Conservation (phyloP, 768 basidiomycete genomes). For the Rhodotorula sphaerocarpa region DNA sequence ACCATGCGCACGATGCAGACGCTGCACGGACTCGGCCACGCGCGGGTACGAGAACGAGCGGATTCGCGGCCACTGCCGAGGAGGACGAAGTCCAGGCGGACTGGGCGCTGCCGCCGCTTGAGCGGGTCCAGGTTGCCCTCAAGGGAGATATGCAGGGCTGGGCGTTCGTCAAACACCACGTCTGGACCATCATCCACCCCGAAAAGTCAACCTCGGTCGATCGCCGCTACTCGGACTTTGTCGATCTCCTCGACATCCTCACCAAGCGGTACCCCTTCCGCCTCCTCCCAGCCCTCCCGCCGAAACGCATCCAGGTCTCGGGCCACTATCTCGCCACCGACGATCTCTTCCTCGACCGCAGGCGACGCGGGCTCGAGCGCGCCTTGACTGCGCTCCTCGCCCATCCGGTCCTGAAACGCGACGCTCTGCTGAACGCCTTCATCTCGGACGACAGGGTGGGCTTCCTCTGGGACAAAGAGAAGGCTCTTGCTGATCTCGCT, state of each 20-base stretch:
- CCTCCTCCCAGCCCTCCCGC: slow-evolving; percentile 73
- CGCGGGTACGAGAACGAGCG: too few species aligned
- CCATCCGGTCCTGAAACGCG: slow-evolving; percentile 70
- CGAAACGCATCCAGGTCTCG: slow-evolving; percentile 69
- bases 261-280: slow-evolving; percentile 86
- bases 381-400: slow-evolving; percentile 79
- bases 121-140: too few species aligned
- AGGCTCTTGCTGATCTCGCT: too few species aligned
- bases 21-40: neutral
- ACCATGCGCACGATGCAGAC: too few species aligned
- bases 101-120: too few species aligned
- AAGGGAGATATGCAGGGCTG: too few species aligned
- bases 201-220: slow-evolving; percentile 51
- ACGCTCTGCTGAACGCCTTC: slow-evolving; percentile 30
- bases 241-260: slow-evolving; percentile 78
- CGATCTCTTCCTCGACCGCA: slow-evolving; percentile 80
- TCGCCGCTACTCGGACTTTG: slow-evolving; percentile 88
- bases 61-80: too few species aligned
- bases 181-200: neutral
- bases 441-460: slow-evolving; percentile 23
- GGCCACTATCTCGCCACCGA: slow-evolving; percentile 54
- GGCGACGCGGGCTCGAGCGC: slow-evolving; percentile 57
- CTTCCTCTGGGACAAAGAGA: too few species aligned
- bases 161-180: too few species aligned
- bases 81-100: too few species aligned